Evolutionary conservation across 2,329 filamentous ascomycete species (phyloP).

Genomic region (Microcyclosporella mali): DNA sequence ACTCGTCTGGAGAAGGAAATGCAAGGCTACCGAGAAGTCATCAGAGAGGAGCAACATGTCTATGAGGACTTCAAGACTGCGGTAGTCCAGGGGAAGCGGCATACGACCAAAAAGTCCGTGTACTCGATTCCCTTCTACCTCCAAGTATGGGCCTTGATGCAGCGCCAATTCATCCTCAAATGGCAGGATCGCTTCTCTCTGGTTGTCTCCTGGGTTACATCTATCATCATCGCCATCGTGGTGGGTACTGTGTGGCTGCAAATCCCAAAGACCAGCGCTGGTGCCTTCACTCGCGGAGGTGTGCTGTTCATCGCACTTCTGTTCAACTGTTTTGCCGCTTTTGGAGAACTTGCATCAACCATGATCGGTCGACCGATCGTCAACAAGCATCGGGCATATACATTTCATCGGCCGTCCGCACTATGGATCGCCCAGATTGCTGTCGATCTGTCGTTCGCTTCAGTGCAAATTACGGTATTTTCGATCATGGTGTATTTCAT

Average conservation of each 20-base stretch:
- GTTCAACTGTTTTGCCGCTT: conserved; percentile 84
- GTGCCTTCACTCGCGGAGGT: conserved; percentile 75
- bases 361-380: conserved; percentile 73
- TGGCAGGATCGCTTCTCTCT: conserved; percentile 80
- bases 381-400: conserved; percentile 78
- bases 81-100: conserved; percentile 71
- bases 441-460: conserved; percentile 64
- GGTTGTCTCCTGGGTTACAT: conserved; percentile 63
- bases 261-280: conserved; percentile 56
- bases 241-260: conserved; percentile 74
- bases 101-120: conserved; percentile 64
- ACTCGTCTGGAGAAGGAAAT: conserved; percentile 59
- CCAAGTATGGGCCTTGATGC: conserved; percentile 77
- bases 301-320: conserved; percentile 72
- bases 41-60: conserved; percentile 59
- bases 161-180: conserved; percentile 78
- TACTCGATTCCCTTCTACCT: conserved; percentile 79
- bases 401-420: conserved; percentile 75
- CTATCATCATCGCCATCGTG: conserved; percentile 69
- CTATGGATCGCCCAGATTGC: conserved; percentile 78
- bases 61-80: conserved; percentile 72
- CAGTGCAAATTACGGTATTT: conserved; percentile 65
- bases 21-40: conserved; percentile 57
- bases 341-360: conserved; percentile 66
- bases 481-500: conserved; percentile 75